A percentile compares a stretch with the other conserved stretches of the same genome.
These are phyloP conservation scores for Neurospora terricola DNA, from an alignment of 495 filamentous ascomycete species.

Conservation along the genomic window DNA sequence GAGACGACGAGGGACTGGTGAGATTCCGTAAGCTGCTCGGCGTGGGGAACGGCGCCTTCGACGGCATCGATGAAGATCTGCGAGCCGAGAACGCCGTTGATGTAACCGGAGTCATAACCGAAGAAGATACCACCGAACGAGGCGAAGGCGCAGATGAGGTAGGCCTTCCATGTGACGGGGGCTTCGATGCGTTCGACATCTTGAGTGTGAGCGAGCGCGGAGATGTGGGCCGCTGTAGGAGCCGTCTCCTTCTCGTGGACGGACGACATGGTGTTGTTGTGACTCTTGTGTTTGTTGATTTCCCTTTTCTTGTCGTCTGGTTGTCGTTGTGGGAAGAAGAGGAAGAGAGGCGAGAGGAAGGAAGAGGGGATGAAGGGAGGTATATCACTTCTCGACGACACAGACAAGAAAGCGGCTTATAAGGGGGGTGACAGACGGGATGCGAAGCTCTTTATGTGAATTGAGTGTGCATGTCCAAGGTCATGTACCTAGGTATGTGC, in stretches of 20 bases:
- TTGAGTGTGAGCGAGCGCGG: conserved; percentile 12
- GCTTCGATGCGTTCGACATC: conserved; percentile 50
- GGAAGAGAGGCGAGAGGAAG: not conserved
- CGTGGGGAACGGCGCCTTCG: conserved; percentile 18
- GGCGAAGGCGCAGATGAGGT: conserved; percentile 60
- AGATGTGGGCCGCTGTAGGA: conserved; percentile 6
- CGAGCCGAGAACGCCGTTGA: conserved; percentile 50
- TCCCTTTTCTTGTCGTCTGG: not conserved
- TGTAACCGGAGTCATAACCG: conserved; percentile 57
- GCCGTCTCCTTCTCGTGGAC: conserved; percentile 13
- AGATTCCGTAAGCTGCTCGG: conserved; percentile 13
- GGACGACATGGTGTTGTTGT: conserved; percentile 12
- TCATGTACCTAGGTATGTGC: not conserved
- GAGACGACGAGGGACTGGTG: conserved; percentile 58
- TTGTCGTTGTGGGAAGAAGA: conserved; percentile 1
- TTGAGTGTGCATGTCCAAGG: not conserved
- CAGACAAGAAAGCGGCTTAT: not conserved
- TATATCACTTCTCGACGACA: not conserved
- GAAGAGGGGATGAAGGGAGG: not conserved
- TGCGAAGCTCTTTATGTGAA: not conserved
- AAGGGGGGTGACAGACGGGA: not conserved
- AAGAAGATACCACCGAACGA: conserved; percentile 62
- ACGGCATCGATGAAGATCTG: conserved; percentile 38
- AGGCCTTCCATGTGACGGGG: conserved; percentile 55
- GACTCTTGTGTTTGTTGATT: not conserved